Percentiles rank a stretch among this genome's conserved stretches.
These are phyloP conservation scores for Aspergillus uvarum DNA, from an alignment of 2,329 filamentous ascomycete species.

Conservation along the genomic window DNA sequence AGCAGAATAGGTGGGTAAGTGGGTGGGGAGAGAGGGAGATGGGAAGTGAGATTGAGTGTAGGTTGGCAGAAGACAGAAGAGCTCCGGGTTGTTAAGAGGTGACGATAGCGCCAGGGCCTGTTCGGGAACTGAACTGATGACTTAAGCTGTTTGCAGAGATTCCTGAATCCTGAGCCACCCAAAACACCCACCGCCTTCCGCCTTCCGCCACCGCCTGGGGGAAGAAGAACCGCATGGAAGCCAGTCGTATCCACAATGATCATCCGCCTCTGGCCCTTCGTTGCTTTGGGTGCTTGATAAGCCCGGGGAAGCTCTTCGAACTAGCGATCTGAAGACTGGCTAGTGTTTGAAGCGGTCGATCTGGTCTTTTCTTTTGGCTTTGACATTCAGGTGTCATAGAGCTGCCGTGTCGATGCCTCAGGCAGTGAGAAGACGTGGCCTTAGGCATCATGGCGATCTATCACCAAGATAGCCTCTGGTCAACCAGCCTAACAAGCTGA, in stretches of 20 bases:
- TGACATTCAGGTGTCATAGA: background rate
- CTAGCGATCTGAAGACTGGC: background rate
- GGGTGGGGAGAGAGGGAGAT: constrained; percentile 9
- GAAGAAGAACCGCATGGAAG: constrained; percentile 40
- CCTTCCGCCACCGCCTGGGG: constrained; percentile 28
- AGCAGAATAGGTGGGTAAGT: background rate
- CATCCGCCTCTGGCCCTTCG: background rate
- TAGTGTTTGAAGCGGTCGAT: background rate
- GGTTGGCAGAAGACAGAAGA: constrained; percentile 33
- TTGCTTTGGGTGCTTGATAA: constrained; percentile 1
- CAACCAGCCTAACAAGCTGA: too few species aligned
- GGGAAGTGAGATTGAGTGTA: constrained; percentile 27
- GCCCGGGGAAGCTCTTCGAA: background rate
- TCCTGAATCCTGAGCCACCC: background rate
- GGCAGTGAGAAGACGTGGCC: background rate
- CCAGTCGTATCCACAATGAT: constrained; percentile 28
- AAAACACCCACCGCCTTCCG: constrained; percentile 11
- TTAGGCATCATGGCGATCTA: too few species aligned
- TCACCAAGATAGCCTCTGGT: too few species aligned
- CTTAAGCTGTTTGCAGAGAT: constrained; percentile 26
- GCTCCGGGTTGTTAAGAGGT: constrained; percentile 36
- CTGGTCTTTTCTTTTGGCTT: background rate
- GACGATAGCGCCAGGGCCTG: constrained; percentile 34
- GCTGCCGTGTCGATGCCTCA: background rate
- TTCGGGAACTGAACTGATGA: constrained; percentile 24